phyloP scores from a whole-genome alignment of 2,329 filamentous ascomycete species.

The Parasarocladium wereldwijsianum region DNA sequence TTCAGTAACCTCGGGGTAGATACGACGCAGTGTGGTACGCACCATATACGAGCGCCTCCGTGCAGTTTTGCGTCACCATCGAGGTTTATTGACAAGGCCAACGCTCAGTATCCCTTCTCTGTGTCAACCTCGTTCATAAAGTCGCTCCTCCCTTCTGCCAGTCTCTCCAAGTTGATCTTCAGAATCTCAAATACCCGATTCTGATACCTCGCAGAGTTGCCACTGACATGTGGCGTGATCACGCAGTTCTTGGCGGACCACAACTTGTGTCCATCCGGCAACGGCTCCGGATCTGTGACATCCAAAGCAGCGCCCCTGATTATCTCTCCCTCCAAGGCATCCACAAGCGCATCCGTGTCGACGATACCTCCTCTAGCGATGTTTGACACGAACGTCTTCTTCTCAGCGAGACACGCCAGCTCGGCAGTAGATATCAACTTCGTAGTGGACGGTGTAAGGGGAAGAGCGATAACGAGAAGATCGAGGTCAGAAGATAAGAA shows the following conservation, averaged over 20 bases:
- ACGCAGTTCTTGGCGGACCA: constrained; percentile 58
- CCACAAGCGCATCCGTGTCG: constrained; percentile 41
- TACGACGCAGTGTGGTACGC: too few relatives aligned
- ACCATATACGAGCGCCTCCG: too few relatives aligned
- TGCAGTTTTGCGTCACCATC: background rate
- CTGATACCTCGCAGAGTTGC: constrained; percentile 22
- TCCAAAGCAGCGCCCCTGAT: constrained; percentile 56
- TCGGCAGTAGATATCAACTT: constrained; percentile 36
- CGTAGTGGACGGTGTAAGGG: constrained; percentile 31
- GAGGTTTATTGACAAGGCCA: background rate
- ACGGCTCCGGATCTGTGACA: constrained; percentile 66
- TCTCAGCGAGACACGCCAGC: constrained; percentile 28
- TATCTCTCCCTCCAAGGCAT: constrained; percentile 33
- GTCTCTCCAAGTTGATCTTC: constrained; percentile 22
- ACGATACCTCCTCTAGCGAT: constrained; percentile 47
- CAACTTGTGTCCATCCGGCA: constrained; percentile 51
- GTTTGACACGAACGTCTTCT: constrained; percentile 51
- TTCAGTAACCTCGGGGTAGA: too few relatives aligned
- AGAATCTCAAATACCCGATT: constrained; percentile 26
- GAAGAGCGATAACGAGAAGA: constrained; percentile 34
- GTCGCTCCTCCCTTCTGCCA: constrained; percentile 20
- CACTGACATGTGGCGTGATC: constrained; percentile 39
- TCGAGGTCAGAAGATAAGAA: constrained; percentile 37
- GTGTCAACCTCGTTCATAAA: constrained; percentile 26
- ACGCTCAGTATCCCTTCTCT: constrained; percentile 15